Evolutionary conservation across 371 early-diverging fungal genomes (phyloP), one percentile per base, ranked within the genome.

Genomic region (Smittium mucronatum): DNA sequence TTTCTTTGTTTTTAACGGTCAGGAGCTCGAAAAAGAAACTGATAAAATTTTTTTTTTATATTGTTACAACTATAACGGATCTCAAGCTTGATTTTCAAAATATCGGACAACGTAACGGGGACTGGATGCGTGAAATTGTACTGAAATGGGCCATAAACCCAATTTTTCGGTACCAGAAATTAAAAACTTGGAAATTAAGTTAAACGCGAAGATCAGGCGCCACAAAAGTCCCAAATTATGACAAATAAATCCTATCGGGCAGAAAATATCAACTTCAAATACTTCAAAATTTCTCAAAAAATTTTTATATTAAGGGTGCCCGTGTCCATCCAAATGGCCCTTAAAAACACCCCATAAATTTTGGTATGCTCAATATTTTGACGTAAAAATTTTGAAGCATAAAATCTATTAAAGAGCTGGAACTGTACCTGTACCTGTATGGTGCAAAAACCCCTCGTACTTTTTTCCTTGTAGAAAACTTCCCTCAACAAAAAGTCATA

Each of bases 401-500:
- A 11, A 47, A 47, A 5, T 47, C 5, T 11, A 47, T 47, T 11
- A 21, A 47, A 21, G 47, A 47, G 47, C 47, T 47, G 5, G 21
- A 47, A 21, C 47, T 5, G 11, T 47, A 11, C 11, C 5, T 47
- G 21, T n/a, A n/a, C n/a, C n/a, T n/a, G n/a, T n/a, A n/a, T n/a
- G n/a, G 11, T 11, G 5, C 5, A 47, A 11, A 47, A 47, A 47
- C 5, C 5, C 5, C 47, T n/a, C 5, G 63, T 5, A 5, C 5
- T 61, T n/a, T n/a, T n/a, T 5, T 5, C 63, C 5, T 16, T 61
- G n/a, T n/a, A 61, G 32, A n/a, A 61, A 61, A 61, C 63, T 5
- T 61, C n/a, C 16, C n/a, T 30, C 5, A 61, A 32, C n/a, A 61
- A 61, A 61, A 61, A 61, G n/a, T 11, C 63, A 61, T 61, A 61